Conservation (phyloP, 179 eudicot genomes). For the Sideroxylon spinosum region DNA sequence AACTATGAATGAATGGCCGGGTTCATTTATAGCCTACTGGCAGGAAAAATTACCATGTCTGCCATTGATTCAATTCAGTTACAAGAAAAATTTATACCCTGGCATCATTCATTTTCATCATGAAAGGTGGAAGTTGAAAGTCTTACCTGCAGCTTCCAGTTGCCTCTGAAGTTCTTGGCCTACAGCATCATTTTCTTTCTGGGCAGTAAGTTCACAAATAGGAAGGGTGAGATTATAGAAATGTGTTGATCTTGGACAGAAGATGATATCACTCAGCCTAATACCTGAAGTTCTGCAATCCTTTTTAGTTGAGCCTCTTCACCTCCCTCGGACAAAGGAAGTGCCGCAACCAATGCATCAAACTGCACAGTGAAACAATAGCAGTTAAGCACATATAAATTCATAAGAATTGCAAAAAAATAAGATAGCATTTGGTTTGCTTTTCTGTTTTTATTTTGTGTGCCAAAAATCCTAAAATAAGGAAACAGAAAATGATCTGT, state of each 20-base stretch:
- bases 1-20: no score
- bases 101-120: not conserved
- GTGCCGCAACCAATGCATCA: conserved; percentile 93
- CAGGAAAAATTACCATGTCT: no score
- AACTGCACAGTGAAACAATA: conserved; percentile 43
- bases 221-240: not conserved
- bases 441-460: no score
- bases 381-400: not conserved
- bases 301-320: conserved; percentile 93
- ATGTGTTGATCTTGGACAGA: not conserved
- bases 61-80: no score
- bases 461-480: no score
- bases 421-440: no score
- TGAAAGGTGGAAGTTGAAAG: not conserved
- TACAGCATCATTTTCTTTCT: conserved; percentile 86
- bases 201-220: conserved; percentile 7
- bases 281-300: conserved; percentile 93
- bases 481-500: no score
- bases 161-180: conserved; percentile 95
- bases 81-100: no score
- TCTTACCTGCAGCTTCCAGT: conserved; percentile 84
- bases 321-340: conserved; percentile 87
- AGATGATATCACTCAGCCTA: not conserved
- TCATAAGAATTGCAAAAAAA: not conserved
- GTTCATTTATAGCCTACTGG: no score